Base-by-base conservation (phyloP, 805 yeast species). In the Blastobotrys chiropterorum region DNA sequence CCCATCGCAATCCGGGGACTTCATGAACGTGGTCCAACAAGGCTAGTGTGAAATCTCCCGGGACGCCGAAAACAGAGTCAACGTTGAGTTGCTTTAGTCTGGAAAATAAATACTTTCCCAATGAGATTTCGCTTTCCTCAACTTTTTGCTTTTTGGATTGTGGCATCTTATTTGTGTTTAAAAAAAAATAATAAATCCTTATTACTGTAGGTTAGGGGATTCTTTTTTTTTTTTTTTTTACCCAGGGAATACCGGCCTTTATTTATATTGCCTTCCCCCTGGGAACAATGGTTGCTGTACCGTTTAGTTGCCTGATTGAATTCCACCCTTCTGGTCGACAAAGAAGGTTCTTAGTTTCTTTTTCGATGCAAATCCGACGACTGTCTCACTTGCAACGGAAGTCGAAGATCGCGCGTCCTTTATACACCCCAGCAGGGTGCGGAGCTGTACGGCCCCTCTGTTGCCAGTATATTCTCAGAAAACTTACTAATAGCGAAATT, bases 91-190 rank as follows among this genome's bases (percentile, higher is more conserved):
- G 92, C 69, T 76, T 78, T 60, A 87, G 73, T 74, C 95, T 78
- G 72, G 85, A 89, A 66, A 87, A 87, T 55, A 87, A 71, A 65
- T 84, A 87, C 60, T 81, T 78, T 64, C 95, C 95, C 61, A 87
- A 73, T 50, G 90, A 71, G 59, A 86, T 44, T 21, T 48, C 52
- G n/a, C 8, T 42, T 21, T 52, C 17, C 54, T 47, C 48, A 11
- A 42, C 46, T 41, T 44, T 38, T 40, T 38, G 43, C 26, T 44
- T 50, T 39, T 45, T 22, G 34, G 34, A 6, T 26, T 5, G 34
- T 26, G 34, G 34, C 34, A 26, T 26, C 34, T 26, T 26, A 6
- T 26, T 26, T 26, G 11, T 26, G 34, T 5, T 11, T 11, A 26
- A 26, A 26, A 26, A 26, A 26, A 26, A 26, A 26, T 6, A 26